A percentile compares a stretch with the other conserved stretches of the same genome.
These are phyloP conservation scores for Candida dajiaensis DNA, from an alignment of 805 yeast species.

Conservation along the genomic window DNA sequence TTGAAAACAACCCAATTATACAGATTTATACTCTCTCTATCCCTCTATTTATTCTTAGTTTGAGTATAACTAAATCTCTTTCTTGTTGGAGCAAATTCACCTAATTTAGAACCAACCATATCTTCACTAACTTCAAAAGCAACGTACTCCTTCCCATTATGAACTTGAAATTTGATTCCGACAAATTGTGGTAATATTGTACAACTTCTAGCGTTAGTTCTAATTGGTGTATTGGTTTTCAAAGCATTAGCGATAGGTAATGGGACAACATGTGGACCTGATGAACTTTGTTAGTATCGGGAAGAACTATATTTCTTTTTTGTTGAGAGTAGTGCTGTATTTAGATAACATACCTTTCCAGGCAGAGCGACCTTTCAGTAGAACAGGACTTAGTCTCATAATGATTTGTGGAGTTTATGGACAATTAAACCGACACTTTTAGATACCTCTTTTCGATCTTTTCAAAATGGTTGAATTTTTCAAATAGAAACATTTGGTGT, in stretches of 20 bases:
- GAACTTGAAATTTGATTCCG: conserved; percentile 90
- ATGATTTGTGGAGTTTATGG: background rate
- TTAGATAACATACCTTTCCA: conserved; percentile 43
- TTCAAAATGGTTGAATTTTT: background rate
- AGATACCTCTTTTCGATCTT: background rate
- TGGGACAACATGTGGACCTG: conserved; percentile 90
- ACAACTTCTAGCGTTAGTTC: conserved; percentile 95
- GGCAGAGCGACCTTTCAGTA: conserved; percentile 44
- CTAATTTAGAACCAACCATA: conserved; percentile 94
- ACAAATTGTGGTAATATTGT: conserved; percentile 95
- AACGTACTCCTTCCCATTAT: conserved; percentile 92
- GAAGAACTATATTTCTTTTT: no score
- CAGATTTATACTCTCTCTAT: no score
- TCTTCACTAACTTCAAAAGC: conserved; percentile 83
- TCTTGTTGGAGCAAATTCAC: conserved; percentile 94
- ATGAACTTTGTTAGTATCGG: background rate
- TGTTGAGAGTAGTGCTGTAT: background rate
- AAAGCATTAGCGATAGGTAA: conserved; percentile 86
- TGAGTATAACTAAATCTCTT: conserved; percentile 79
- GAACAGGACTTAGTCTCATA: conserved; percentile 35
- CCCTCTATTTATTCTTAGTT: conserved; percentile 50
- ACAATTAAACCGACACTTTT: background rate
- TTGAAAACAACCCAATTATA: no score
- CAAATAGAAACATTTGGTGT: background rate
- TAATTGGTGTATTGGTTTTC: conserved; percentile 73